Evolutionary conservation across 192 early-diverging fungal genomes (phyloP), one percentile per base, ranked within the genome.

Genomic region (Dimargaris verticillata): DNA sequence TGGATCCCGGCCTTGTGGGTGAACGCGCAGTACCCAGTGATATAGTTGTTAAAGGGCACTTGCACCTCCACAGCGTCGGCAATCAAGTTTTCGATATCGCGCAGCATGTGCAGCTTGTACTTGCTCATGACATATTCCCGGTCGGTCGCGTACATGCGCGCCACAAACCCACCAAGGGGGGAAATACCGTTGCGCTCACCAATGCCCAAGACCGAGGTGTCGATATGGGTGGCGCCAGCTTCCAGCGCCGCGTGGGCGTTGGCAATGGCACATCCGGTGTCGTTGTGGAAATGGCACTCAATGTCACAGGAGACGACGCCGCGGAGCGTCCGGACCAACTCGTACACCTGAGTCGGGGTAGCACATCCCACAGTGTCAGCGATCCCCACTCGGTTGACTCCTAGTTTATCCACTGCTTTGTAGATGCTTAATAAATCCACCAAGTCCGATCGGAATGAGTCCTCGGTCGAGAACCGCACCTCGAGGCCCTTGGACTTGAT

Each of bases 1-100:
- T 98, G 95, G 71, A 96, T 98, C 68, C 95, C 95, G 44, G 95
- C 93, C 84, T 98, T 98, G 79, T 98, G 95, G 7, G 95, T 96
- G 72, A 98, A 96, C 44, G 93, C 93, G 70, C 91, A 95, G 77
- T 96, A 95, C 43, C 95, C 95, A 28, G 95, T 98, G 70, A 98
- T 93, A 74, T 92, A 95, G 81, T 98, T 96, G 83, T 98, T 98
- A 83, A 98, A 98, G 25, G 95, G 95, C 63, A 98, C 91, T 50
- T 88, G 83, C 67, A 98, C 83, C 64, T 88, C 85, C 22, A 98
- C 95, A 6, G 89, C 82, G 24, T 93, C 89, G 22, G 95, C 95
- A 28, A 98, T 89, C 71, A 95, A 73, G 76, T 98, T 96, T 70
- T 98, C 95, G 28, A 98, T 76, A 38, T 95, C 91, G 61, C 92